Percentiles rank a stretch among this genome's conserved stretches.
Evolutionary conservation across 768 basidiomycete genomes (phyloP).

Genomic region (Pluteus cervinus): DNA sequence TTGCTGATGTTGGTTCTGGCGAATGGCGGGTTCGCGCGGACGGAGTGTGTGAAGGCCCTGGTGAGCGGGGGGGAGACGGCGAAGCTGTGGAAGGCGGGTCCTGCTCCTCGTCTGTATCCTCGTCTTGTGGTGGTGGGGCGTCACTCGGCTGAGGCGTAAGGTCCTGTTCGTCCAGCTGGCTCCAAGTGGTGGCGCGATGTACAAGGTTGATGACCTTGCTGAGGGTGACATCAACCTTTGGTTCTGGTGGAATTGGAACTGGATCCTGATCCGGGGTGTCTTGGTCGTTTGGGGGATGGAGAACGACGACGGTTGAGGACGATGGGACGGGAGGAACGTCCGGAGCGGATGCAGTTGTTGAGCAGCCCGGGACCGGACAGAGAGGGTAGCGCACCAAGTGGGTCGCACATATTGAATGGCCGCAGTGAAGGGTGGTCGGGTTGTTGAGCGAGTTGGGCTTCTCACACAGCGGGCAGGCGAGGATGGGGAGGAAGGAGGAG

Average conservation of each 20-base stretch:
- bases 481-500: constrained; percentile 55
- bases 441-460: constrained; percentile 47
- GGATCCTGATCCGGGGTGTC: too few species aligned
- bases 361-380: constrained; percentile 30
- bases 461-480: too few species aligned
- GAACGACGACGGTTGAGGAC: not conserved
- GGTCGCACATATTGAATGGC: constrained; percentile 72
- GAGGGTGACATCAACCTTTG: constrained; percentile 48
- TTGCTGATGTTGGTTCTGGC: too few species aligned
- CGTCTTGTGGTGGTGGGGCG: constrained; percentile 15
- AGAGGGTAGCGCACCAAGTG: constrained; percentile 30
- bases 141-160: constrained; percentile 10
- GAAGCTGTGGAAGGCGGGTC: constrained; percentile 8
- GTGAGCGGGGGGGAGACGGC: too few species aligned
- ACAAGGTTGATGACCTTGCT: constrained; percentile 48
- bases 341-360: too few species aligned
- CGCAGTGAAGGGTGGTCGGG: constrained; percentile 74
- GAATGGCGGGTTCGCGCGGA: too few species aligned
- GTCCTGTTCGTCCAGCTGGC: too few species aligned
- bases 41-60: too few species aligned
- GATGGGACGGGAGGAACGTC: constrained; percentile 8
- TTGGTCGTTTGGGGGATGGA: constrained; percentile 7
- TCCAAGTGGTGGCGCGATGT: too few species aligned
- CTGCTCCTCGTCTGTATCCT: constrained; percentile 24
- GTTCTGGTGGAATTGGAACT: constrained; percentile 8